phyloP scores from a whole-genome alignment of 179 eudicot genomes.

The Camellia oleifera region DNA sequence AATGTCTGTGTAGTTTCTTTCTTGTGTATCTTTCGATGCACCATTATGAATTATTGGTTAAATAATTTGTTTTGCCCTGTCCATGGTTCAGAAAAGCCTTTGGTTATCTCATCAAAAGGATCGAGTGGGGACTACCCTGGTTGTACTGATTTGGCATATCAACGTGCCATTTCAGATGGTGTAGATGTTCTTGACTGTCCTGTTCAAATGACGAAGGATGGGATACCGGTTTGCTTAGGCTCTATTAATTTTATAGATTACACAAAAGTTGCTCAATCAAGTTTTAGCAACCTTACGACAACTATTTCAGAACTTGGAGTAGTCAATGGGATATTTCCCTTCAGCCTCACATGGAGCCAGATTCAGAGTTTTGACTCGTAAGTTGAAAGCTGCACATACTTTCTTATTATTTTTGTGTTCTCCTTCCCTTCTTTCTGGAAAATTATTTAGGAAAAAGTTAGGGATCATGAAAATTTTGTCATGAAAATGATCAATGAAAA shows the following conservation, averaged over 20 bases:
- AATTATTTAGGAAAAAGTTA: background rate
- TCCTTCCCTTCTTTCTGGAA: background rate
- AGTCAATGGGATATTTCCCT: conserved; percentile 58
- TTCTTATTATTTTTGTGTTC: background rate
- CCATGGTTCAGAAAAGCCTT: conserved; percentile 45
- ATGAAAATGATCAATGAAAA: too few species aligned
- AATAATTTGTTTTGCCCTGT: conserved; percentile 16
- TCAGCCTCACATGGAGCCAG: conserved; percentile 70
- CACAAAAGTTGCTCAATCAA: conserved; percentile 48
- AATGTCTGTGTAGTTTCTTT: background rate
- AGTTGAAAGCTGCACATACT: conserved; percentile 17
- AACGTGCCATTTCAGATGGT: conserved; percentile 74
- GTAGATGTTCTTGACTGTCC: conserved; percentile 85
- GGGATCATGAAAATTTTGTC: too few species aligned
- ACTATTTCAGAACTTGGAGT: conserved; percentile 34
- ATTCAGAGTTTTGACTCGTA: conserved; percentile 75
- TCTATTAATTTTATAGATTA: conserved; percentile 63
- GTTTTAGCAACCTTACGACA: conserved; percentile 31
- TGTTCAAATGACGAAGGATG: conserved; percentile 84
- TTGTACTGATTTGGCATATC: conserved; percentile 79
- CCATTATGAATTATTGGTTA: background rate
- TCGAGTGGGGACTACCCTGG: conserved; percentile 94
- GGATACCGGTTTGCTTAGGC: conserved; percentile 75
- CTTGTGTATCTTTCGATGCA: background rate
- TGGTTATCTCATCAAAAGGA: conserved; percentile 74